Conservation (phyloP, 129 eudicot species). For the Smallanthus sonchifolius region DNA sequence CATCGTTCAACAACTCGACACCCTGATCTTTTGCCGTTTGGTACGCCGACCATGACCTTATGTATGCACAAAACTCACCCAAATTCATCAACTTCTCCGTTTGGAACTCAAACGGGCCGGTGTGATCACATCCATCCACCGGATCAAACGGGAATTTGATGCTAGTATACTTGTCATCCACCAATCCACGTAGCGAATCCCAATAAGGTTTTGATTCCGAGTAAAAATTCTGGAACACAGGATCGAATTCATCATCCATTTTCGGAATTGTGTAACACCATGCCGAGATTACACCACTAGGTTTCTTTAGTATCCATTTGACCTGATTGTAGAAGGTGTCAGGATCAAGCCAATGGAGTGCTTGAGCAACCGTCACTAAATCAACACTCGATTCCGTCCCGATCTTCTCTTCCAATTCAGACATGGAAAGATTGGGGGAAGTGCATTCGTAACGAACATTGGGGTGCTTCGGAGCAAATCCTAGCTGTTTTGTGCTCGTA, state of each 20-base stretch:
- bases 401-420: constrained; percentile 29
- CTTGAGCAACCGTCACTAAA: constrained; percentile 65
- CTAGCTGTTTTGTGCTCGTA: constrained; percentile 70
- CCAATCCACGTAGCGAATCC: constrained; percentile 31
- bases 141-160: constrained; percentile 62
- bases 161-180: constrained; percentile 45
- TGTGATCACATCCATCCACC: constrained; percentile 53
- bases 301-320: constrained; percentile 55
- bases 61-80: constrained; percentile 34
- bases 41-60: constrained; percentile 68
- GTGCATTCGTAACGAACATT: constrained; percentile 61
- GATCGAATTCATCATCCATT: constrained; percentile 35
- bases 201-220: constrained; percentile 41
- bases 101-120: constrained; percentile 61
- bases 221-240: constrained; percentile 31
- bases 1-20: constrained; percentile 59
- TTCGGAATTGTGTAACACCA: constrained; percentile 70
- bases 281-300: constrained; percentile 68
- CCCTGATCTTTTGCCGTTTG: constrained; percentile 62
- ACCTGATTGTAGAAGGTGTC: constrained; percentile 59
- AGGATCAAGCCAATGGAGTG: constrained; percentile 70
- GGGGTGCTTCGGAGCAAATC: constrained; percentile 62
- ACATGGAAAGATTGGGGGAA: constrained; percentile 34
- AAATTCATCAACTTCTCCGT: constrained; percentile 43
- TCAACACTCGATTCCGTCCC: constrained; percentile 45